Evolutionary conservation across 441 rosid genomes (phyloP).

Genomic region (Manihot esculenta): DNA sequence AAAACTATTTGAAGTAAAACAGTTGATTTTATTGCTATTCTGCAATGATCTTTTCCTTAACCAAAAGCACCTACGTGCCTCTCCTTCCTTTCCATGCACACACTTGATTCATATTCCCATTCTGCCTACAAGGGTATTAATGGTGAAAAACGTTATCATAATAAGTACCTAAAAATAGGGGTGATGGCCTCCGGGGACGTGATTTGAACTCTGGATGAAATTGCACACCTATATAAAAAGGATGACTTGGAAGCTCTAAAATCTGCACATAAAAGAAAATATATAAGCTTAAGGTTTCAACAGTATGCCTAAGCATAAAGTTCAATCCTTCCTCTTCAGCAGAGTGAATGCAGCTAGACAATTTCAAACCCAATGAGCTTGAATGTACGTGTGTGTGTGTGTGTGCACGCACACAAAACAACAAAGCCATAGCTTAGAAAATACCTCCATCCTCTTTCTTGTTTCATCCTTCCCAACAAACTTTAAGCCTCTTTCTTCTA

Average conservation of each 20-base stretch:
- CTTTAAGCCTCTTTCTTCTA: slow-evolving; percentile 73
- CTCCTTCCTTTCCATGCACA: neutral
- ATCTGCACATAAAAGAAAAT: slow-evolving; percentile 45
- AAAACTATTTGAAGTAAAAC: neutral
- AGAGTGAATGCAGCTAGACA: neutral
- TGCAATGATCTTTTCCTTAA: neutral
- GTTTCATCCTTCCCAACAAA: slow-evolving; percentile 93
- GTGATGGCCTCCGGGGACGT: slow-evolving; percentile 90
- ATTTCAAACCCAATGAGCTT: slow-evolving; percentile 15
- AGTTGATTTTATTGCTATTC: neutral
- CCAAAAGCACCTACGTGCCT: neutral
- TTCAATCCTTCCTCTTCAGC: neutral
- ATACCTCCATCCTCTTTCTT: slow-evolving; percentile 89
- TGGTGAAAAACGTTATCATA: neutral
- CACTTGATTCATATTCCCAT: neutral
- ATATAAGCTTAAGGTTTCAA: slow-evolving; percentile 6
- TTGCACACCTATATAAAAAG: slow-evolving; percentile 83
- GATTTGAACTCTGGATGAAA: slow-evolving; percentile 99
- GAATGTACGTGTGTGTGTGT: slow-evolving; percentile 1
- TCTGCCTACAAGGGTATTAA: neutral
- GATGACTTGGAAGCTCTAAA: slow-evolving; percentile 75
- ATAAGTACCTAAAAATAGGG: slow-evolving; percentile 67
- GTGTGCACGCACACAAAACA: too few species aligned
- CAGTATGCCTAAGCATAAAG: neutral
- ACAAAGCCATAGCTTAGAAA: slow-evolving; percentile 8